Evolutionary conservation across 2,329 filamentous ascomycete species (phyloP).

Genomic region (Cercospora citrullina): DNA sequence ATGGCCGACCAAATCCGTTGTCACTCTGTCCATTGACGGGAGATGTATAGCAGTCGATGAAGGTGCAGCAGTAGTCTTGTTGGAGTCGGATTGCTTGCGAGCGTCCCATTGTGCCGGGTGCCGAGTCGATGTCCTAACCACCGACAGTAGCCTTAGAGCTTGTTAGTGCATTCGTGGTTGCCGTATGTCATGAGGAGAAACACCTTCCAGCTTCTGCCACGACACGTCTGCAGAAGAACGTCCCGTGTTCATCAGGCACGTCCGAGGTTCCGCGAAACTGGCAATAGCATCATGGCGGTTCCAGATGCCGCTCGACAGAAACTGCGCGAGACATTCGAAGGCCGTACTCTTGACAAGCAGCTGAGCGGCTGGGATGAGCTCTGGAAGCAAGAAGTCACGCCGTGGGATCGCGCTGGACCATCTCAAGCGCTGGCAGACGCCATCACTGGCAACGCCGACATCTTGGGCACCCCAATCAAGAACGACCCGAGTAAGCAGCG

Average conservation of each 20-base stretch:
- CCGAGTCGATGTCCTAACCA: background rate
- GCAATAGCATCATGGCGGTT: background rate
- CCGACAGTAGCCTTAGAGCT: background rate
- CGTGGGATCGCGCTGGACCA: conserved; percentile 61
- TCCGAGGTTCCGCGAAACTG: background rate
- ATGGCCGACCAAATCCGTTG: background rate
- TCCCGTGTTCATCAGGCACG: background rate
- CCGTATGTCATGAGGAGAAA: background rate
- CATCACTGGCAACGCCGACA: conserved; percentile 39
- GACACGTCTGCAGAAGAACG: background rate
- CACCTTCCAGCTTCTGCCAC: background rate
- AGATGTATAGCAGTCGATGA: background rate
- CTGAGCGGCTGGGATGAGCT: conserved; percentile 40
- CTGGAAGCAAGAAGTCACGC: conserved; percentile 57
- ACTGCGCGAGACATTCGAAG: conserved; percentile 42
- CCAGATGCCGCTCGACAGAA: conserved; percentile 11
- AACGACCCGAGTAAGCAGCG: conserved; percentile 29
- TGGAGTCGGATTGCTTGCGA: background rate
- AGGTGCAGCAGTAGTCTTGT: background rate
- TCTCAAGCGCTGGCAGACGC: conserved; percentile 60
- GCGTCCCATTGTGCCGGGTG: background rate
- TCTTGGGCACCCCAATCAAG: conserved; percentile 29
- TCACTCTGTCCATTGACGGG: background rate
- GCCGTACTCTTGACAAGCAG: conserved; percentile 45
- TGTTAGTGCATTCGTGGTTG: background rate